Conservation (phyloP, 169 alveolate genomes). For the Babesia ovata region DNA sequence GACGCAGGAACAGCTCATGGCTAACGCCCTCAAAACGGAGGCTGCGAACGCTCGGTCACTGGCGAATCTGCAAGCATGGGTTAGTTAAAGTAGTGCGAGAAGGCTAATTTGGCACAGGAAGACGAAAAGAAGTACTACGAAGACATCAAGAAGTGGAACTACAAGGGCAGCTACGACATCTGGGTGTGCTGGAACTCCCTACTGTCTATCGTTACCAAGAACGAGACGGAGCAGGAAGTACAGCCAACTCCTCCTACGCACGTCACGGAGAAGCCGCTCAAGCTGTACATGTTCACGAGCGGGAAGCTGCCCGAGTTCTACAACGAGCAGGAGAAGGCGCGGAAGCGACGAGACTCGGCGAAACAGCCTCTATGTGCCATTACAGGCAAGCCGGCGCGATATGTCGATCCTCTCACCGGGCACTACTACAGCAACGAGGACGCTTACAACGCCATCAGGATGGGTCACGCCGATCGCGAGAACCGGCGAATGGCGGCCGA, state of each 20-base stretch:
- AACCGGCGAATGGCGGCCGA: conserved; percentile 10
- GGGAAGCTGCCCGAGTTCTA: conserved; percentile 66
- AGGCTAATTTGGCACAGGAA: conserved; percentile 36
- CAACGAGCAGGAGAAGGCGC: neutral
- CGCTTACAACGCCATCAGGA: conserved; percentile 32
- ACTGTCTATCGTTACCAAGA: conserved; percentile 56
- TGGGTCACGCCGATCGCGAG: conserved; percentile 16
- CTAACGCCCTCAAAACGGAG: conserved; percentile 78
- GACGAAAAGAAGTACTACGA: conserved; percentile 63
- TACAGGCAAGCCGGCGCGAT: conserved; percentile 56
- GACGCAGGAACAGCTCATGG: conserved; percentile 83
- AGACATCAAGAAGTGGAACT: conserved; percentile 54
- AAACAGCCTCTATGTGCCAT: conserved; percentile 49
- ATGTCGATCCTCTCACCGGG: conserved; percentile 59
- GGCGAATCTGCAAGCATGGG: conserved; percentile 78
- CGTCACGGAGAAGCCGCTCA: conserved; percentile 64
- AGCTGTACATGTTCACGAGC: conserved; percentile 67
- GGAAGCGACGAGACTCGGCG: neutral
- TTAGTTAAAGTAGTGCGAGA: conserved; percentile 33
- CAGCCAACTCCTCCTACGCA: conserved; percentile 23
- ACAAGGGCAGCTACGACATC: conserved; percentile 70
- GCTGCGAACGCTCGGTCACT: conserved; percentile 76
- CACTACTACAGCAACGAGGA: conserved; percentile 41
- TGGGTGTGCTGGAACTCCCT: conserved; percentile 73
- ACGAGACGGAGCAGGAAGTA: conserved; percentile 37